Evolutionary conservation across 306 rosid genomes (phyloP).

Genomic region (Fagus sylvatica): DNA sequence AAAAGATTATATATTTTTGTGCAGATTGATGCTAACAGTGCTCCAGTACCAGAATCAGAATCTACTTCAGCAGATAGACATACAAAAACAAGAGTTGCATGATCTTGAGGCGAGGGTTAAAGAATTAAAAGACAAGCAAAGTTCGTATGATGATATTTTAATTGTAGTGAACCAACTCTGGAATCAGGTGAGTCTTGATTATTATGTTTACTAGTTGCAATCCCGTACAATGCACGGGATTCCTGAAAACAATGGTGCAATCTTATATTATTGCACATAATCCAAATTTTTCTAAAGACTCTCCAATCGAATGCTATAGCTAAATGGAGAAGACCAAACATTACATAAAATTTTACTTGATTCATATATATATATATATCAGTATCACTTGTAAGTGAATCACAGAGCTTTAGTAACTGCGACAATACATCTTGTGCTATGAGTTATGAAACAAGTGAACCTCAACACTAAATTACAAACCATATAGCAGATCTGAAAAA

Average conservation of each 20-base stretch:
- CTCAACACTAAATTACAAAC: too few relatives aligned
- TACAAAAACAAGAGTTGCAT: conserved; percentile 69
- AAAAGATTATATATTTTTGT: conserved; percentile 5
- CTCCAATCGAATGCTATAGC: too few relatives aligned
- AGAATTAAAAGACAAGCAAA: conserved; percentile 57
- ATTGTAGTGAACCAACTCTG: conserved; percentile 67
- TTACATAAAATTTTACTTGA: too few relatives aligned
- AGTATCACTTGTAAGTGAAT: too few relatives aligned
- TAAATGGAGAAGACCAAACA: too few relatives aligned
- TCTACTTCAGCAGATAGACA: conserved; percentile 74
- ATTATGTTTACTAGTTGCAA: conserved; percentile 1
- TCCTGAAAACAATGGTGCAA: too few relatives aligned
- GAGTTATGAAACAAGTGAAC: too few relatives aligned
- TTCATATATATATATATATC: too few relatives aligned
- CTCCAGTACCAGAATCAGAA: conserved; percentile 84
- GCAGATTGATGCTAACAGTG: conserved; percentile 77
- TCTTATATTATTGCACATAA: not conserved
- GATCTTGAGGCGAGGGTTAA: conserved; percentile 58
- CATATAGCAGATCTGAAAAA: too few relatives aligned
- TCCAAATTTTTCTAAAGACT: not conserved
- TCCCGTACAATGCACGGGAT: too few relatives aligned
- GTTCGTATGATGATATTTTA: conserved; percentile 66
- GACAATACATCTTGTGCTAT: too few relatives aligned
- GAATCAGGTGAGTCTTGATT: conserved; percentile 67
- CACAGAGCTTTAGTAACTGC: too few relatives aligned